These are phyloP conservation scores for Selenicereus undatus DNA, from an alignment of 148 eudicot genomes.

Conservation along the genomic window DNA sequence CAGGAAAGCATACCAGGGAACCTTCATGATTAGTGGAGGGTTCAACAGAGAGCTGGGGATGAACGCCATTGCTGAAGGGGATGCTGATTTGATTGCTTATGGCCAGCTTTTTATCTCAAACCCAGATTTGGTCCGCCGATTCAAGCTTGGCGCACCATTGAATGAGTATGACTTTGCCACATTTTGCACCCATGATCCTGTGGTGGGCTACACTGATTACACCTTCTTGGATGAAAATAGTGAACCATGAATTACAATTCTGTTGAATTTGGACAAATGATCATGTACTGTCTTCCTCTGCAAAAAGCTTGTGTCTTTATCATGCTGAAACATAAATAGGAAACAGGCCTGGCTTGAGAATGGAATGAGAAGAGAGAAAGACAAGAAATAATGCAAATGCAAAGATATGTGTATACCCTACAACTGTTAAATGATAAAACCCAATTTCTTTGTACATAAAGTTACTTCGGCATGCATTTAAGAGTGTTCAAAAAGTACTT, in stretches of 20 bases:
- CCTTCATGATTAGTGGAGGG: constrained; percentile 69
- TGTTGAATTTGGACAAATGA: neutral
- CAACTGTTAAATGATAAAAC: no score
- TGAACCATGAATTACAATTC: constrained; percentile 7
- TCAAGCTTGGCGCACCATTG: constrained; percentile 59
- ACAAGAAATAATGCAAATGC: no score
- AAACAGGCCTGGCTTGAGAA: neutral
- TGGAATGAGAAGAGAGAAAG: neutral
- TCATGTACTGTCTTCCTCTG: neutral
- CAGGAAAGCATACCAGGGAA: constrained; percentile 58
- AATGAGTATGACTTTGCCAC: constrained; percentile 48
- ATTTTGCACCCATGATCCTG: constrained; percentile 71
- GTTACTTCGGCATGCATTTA: no score
- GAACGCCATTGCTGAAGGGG: constrained; percentile 56
- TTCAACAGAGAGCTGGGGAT: constrained; percentile 51
- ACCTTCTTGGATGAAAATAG: constrained; percentile 41
- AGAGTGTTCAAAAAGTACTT: no score
- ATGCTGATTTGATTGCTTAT: constrained; percentile 71
- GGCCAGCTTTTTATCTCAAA: constrained; percentile 71
- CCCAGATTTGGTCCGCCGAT: constrained; percentile 72
- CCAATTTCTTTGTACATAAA: no score
- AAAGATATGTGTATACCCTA: no score
- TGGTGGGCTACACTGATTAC: constrained; percentile 71
- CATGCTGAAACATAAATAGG: neutral
- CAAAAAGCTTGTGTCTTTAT: neutral